Base-by-base conservation (phyloP, 176 grass and related monocot genomes). In the Ampelocalamus luodianensis region DNA sequence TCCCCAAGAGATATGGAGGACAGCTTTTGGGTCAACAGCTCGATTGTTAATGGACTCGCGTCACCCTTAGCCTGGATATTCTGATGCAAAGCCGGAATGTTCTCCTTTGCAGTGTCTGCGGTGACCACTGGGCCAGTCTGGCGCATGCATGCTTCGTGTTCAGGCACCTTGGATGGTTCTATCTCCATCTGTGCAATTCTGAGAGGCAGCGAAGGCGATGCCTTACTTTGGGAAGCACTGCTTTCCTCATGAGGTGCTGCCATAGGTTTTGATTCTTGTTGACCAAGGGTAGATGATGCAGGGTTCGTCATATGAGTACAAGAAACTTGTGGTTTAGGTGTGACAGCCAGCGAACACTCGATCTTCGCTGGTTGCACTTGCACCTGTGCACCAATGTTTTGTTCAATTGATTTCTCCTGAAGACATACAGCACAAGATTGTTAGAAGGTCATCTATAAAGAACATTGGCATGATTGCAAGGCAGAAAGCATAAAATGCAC, bases 331-430 rank as follows among this genome's bases (percentile, higher is more conserved):
- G 44, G 60, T 23, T 81, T 81, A 0, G 58, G 80, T 39, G 81
- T 85, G 55, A 26, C 62, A 44, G 65, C n/a, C 17, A 49, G 62
- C 10, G 77, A 68, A 55, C 29, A 59, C 45, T 75, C 51, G 26
- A 84, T 5, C 20, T 89, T 86, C 7, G 3, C 38, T 10, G 90
- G 46, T 27, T 90, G 83, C 10, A 56, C 3, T 48, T 89, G 85
- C 15, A 72, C 39, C 8, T 68, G 65, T 38, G 65, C 65, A 48
- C 54, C 80, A 5, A 34, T 69, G 58, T 86, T 87, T 71, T 88
- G 87, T 1, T 86, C 82, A 37, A 71, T 50, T 22, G 67, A 84
- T 79, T 94, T 97, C 71, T 89, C 89, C 94, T 97, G 65, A 85
- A 79, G 61, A 69, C 8, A 62, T 20, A 76, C 37, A 76, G 6